Evolutionary conservation across 352 stramenopile genomes (phyloP).

Genomic region (Phytophthora vignae): DNA sequence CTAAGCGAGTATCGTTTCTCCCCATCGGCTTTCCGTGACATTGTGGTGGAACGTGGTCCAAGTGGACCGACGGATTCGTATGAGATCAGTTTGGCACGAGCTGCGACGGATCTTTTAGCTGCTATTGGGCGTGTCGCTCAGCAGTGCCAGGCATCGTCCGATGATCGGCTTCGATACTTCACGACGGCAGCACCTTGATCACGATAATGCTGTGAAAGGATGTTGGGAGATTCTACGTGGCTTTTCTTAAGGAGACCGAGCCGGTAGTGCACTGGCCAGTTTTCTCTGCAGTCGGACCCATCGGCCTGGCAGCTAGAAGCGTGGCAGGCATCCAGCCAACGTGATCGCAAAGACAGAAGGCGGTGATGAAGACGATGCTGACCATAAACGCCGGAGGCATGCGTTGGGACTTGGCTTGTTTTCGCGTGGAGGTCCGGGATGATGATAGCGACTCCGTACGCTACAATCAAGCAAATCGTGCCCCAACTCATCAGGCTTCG

Average conservation of each 20-base stretch:
- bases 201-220: conserved; percentile 25
- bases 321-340: no score
- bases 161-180: conserved; percentile 35
- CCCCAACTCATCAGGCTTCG: no score
- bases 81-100: conserved; percentile 52
- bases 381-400: no score
- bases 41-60: conserved; percentile 44
- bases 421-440: no score
- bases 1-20: conserved; percentile 29
- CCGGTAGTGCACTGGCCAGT: conserved; percentile 62
- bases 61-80: conserved; percentile 50
- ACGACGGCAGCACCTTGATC: conserved; percentile 11
- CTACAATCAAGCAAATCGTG: no score
- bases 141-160: conserved; percentile 43
- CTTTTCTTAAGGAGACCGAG: conserved; percentile 83
- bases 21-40: conserved; percentile 31
- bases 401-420: no score
- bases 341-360: no score
- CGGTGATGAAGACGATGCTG: no score
- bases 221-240: conserved; percentile 59
- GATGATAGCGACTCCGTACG: no score
- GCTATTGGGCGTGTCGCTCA: conserved; percentile 57
- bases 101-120: conserved; percentile 58
- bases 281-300: conserved; percentile 35
- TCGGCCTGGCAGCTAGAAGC: no score